phyloP scores from a whole-genome alignment of 1,284 basidiomycete species.

The Cryptococcus sp. region DNA sequence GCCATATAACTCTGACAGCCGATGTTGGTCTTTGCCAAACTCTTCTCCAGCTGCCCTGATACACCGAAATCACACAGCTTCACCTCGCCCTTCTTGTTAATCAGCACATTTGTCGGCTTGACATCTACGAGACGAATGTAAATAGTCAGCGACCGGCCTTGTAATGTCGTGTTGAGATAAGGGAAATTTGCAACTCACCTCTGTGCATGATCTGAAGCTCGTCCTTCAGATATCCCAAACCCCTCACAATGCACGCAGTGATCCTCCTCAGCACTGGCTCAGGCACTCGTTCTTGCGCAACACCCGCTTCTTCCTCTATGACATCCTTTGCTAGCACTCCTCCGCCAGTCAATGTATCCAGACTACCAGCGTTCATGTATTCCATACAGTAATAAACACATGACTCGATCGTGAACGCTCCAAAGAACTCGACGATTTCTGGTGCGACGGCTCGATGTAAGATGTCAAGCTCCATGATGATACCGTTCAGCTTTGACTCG shows the following conservation, averaged over 20 bases:
- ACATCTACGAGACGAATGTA: constrained; percentile 56
- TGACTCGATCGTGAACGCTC: constrained; percentile 97
- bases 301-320: constrained; percentile 23
- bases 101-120: constrained; percentile 95
- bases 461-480: constrained; percentile 98
- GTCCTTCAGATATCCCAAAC: constrained; percentile 94
- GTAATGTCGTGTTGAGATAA: background rate
- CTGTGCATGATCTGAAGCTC: constrained; percentile 96
- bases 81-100: constrained; percentile 84
- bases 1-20: constrained; percentile 99
- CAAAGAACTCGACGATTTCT: constrained; percentile 97
- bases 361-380: constrained; percentile 93
- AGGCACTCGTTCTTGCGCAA: constrained; percentile 62
- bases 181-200: constrained; percentile 56
- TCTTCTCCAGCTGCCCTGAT: constrained; percentile 94
- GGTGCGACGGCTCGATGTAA: constrained; percentile 88
- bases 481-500: constrained; percentile 88
- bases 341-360: constrained; percentile 76
- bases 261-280: constrained; percentile 85
- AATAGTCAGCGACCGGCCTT: background rate
- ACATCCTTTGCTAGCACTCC: constrained; percentile 42
- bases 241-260: constrained; percentile 79
- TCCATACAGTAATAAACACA: constrained; percentile 99
- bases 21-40: constrained; percentile 95
- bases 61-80: constrained; percentile 99